phyloP scores from a whole-genome alignment of 768 basidiomycete genomes.

The Lactarius evosmus region DNA sequence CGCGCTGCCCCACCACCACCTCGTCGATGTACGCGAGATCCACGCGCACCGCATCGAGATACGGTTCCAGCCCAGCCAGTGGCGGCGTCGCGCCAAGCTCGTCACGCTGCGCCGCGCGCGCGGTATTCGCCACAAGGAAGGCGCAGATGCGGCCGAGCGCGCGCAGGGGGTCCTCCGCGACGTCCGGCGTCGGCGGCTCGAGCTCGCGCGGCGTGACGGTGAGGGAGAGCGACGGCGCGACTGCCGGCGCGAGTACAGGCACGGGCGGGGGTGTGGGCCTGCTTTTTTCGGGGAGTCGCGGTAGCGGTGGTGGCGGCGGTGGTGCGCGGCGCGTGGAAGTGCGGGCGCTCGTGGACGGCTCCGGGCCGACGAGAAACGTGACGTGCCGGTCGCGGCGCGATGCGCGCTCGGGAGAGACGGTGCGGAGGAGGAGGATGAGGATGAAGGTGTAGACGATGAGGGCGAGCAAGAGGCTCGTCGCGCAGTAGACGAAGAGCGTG shows the following conservation, averaged over 20 bases:
- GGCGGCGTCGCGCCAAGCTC: slow-evolving; percentile 15
- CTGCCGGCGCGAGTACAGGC: neutral
- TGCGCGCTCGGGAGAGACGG: neutral
- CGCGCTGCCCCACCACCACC: neutral
- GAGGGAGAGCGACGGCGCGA: slow-evolving; percentile 8
- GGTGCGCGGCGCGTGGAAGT: neutral
- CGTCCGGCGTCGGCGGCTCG: slow-evolving; percentile 21
- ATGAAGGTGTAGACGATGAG: slow-evolving; percentile 8
- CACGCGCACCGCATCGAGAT: slow-evolving; percentile 4
- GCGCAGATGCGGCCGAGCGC: slow-evolving; percentile 13
- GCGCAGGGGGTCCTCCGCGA: slow-evolving; percentile 18
- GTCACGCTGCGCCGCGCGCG: slow-evolving; percentile 4
- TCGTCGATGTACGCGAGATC: slow-evolving; percentile 16
- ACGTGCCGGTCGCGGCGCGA: slow-evolving; percentile 6
- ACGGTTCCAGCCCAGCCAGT: slow-evolving; percentile 15
- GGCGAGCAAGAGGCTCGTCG: slow-evolving; percentile 12
- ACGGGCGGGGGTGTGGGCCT: neutral
- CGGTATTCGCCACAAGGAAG: slow-evolving; percentile 11
- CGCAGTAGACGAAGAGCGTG: slow-evolving; percentile 8
- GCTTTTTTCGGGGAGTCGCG: neutral
- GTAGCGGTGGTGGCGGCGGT: neutral
- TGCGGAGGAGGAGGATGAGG: slow-evolving; percentile 11
- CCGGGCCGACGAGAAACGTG: neutral
- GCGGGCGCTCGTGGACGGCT: neutral
- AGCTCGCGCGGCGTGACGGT: slow-evolving; percentile 17